phyloP scores from a whole-genome alignment of 2,329 filamentous ascomycete species.

The Setomelanomma holmii region DNA sequence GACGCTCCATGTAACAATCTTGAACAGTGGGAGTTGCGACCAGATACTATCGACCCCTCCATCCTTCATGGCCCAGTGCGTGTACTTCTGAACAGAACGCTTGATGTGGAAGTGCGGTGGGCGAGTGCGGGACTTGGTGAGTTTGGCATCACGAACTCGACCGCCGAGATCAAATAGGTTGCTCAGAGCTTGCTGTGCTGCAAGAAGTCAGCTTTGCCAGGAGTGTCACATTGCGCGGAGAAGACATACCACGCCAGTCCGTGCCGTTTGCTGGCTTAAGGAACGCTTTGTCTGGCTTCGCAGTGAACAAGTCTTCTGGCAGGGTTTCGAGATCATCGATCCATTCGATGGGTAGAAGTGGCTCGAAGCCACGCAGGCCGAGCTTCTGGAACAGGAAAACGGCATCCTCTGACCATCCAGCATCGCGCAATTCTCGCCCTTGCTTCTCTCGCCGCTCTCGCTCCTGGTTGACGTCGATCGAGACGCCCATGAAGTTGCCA shows the following conservation, averaged over 20 bases:
- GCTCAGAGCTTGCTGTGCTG: slow-evolving; percentile 59
- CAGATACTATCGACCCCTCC: slow-evolving; percentile 49
- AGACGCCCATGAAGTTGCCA: slow-evolving; percentile 32
- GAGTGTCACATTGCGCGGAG: neutral
- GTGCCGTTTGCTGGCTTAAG: slow-evolving; percentile 54
- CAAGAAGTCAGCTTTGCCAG: slow-evolving; percentile 14
- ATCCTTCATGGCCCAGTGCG: slow-evolving; percentile 62
- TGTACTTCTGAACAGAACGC: slow-evolving; percentile 55
- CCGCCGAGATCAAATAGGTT: slow-evolving; percentile 60
- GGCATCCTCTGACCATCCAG: slow-evolving; percentile 60
- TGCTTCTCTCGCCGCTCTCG: slow-evolving; percentile 33
- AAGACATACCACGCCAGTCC: slow-evolving; percentile 55
- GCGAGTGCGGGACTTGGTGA: slow-evolving; percentile 46
- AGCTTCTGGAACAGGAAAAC: slow-evolving; percentile 61
- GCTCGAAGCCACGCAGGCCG: slow-evolving; percentile 63
- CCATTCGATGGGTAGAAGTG: slow-evolving; percentile 61
- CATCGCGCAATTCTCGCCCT: slow-evolving; percentile 45
- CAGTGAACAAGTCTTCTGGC: slow-evolving; percentile 60
- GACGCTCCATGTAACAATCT: slow-evolving; percentile 51
- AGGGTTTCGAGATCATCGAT: slow-evolving; percentile 61
- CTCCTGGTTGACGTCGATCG: slow-evolving; percentile 33
- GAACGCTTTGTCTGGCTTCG: slow-evolving; percentile 51
- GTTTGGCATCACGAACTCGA: slow-evolving; percentile 58
- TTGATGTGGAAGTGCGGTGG: slow-evolving; percentile 49
- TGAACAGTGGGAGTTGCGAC: slow-evolving; percentile 54